Evolutionary conservation across 352 stramenopile genomes (phyloP), one percentile per base, ranked within the genome.

Genomic region (Pythium biforme): DNA sequence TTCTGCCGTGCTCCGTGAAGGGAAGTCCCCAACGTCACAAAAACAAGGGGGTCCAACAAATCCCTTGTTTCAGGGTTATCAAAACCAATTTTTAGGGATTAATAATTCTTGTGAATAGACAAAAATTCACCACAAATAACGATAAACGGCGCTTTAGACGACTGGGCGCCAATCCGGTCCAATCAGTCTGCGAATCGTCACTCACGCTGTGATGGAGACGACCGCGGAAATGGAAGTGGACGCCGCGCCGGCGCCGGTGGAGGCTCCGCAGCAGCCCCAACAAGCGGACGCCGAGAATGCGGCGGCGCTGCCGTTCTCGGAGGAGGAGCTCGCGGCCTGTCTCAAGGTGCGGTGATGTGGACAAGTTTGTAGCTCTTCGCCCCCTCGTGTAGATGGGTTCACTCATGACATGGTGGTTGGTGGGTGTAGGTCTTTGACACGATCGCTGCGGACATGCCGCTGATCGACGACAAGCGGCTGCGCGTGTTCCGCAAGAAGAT

Each of bases 401-500:
- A 68, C 22, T 43, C 8, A 12, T 54, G 3, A 17, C 2, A 33
- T 20, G 40, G n/a, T 47, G 29, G 26, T 9, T n/a, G 47, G 3
- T 58, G 11, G 39, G 50, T 48, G 1, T 29, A 84, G 76, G 83
- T 95, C 15, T 64, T 95, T 34, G 71, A 82, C 23, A 67, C 72
- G 19, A 59, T 95, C 27, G 66, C 55, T 25, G 79, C 73, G 48
- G 75, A 88, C 65, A 71, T 72, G 10, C 56, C 68, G 27, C 63
- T 93, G 11, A 55, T 95, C 46, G 81, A 92, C 49, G 81, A 88
- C 61, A 74, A 76, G 62, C 86, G 84, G 53, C 84, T 95, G 75
- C 86, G 86, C 50, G 57, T 75, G 23, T 71, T 94, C 50, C 86
- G 86, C 48, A 95, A 95, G 73, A 76, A 83, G 59, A 65, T 95